Evolutionary conservation across 1,284 basidiomycete species (phyloP).

Genomic region (Ceratobasidium papillatum): DNA sequence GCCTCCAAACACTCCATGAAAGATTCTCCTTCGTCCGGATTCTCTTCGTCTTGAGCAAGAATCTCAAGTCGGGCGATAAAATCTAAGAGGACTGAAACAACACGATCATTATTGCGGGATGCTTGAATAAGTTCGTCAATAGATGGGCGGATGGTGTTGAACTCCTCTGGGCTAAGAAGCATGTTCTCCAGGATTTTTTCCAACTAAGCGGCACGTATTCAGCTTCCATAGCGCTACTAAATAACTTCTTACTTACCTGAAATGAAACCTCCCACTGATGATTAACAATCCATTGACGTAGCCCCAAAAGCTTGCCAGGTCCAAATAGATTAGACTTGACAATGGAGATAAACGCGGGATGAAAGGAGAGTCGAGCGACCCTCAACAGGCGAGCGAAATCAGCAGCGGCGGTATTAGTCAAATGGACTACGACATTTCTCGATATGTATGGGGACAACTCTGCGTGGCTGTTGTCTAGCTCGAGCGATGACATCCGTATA

Average conservation of each 20-base stretch:
- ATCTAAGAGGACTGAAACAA: constrained; percentile 49
- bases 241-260: constrained; percentile 45
- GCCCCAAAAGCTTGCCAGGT: constrained; percentile 55
- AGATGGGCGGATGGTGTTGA: constrained; percentile 55
- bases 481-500: constrained; percentile 35
- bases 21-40: too few relatives aligned
- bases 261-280: constrained; percentile 50
- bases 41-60: constrained; percentile 60
- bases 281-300: constrained; percentile 56
- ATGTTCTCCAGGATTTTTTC: constrained; percentile 54
- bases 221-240: constrained; percentile 57
- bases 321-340: not conserved
- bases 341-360: not conserved
- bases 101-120: constrained; percentile 11
- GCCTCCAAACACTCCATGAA: constrained; percentile 60
- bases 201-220: constrained; percentile 49
- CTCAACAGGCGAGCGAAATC: constrained; percentile 65
- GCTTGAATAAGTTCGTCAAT: constrained; percentile 58
- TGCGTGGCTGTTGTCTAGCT: constrained; percentile 48
- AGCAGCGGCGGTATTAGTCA: constrained; percentile 64
- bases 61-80: constrained; percentile 54
- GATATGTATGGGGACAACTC: constrained; percentile 15
- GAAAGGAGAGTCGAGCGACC: constrained; percentile 12
- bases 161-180: constrained; percentile 55
- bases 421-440: constrained; percentile 53